Percentiles rank a stretch among this genome's conserved stretches.
Evolutionary conservation across 116 monocot genomes (phyloP).

Genomic region (Posidonia oceanica): DNA sequence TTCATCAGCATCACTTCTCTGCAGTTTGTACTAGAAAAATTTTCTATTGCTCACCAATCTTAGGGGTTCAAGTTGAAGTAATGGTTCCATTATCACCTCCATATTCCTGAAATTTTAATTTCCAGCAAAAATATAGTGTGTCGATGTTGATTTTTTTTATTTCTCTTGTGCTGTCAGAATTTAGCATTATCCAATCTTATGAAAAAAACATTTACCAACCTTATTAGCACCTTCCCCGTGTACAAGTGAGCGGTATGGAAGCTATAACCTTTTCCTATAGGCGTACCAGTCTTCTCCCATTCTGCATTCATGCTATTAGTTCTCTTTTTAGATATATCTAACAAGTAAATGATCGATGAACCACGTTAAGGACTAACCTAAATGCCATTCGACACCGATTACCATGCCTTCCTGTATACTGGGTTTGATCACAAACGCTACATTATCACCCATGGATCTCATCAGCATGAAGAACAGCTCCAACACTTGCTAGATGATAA

Average conservation of each 20-base stretch:
- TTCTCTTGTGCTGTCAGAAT: background rate
- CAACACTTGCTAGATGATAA: constrained; percentile 3
- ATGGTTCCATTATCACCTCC: constrained; percentile 1
- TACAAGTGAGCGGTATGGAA: constrained; percentile 4
- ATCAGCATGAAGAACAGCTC: constrained; percentile 7
- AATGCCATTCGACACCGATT: constrained; percentile 2
- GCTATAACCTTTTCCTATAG: constrained; percentile 1
- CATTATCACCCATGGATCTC: constrained; percentile 1
- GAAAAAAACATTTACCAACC: background rate
- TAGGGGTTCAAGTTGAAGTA: background rate
- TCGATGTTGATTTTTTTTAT: background rate
- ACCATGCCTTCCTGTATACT: background rate
- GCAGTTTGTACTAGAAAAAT: background rate
- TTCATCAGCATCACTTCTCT: background rate
- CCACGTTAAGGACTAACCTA: background rate
- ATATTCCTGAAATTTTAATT: background rate
- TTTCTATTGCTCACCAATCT: background rate
- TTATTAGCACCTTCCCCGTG: constrained; percentile 4
- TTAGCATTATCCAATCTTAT: background rate
- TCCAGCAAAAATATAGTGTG: background rate
- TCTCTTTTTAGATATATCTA: too few species aligned
- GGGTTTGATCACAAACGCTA: constrained; percentile 10
- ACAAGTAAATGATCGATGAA: background rate
- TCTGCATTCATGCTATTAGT: constrained; percentile 2
- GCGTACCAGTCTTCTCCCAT: constrained; percentile 3